These are phyloP conservation scores for Macrocybe sp. DNA, from an alignment of 1,284 basidiomycete species.

Conservation along the genomic window DNA sequence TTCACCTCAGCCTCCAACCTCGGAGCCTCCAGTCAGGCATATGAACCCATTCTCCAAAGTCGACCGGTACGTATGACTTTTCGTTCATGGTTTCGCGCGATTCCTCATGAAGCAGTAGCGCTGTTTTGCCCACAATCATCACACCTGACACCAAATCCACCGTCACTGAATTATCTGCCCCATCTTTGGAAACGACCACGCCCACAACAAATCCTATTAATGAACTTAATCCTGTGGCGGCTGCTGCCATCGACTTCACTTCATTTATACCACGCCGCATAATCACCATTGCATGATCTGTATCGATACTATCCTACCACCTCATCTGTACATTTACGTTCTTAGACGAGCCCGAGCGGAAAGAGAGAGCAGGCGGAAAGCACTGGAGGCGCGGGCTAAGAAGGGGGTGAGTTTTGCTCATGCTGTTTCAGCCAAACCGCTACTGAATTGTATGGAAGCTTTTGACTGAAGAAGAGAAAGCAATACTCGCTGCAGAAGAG, in stretches of 20 bases:
- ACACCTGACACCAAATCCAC: conserved; percentile 12
- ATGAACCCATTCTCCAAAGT: conserved; percentile 57
- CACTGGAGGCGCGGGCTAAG: conserved; percentile 62
- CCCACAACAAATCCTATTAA: neutral
- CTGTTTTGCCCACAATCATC: conserved; percentile 23
- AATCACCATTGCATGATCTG: conserved; percentile 53
- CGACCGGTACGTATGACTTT: conserved; percentile 55
- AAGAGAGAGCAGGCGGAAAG: conserved; percentile 57
- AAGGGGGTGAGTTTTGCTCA: conserved; percentile 50
- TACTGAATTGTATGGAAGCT: conserved; percentile 27
- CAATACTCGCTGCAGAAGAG: conserved; percentile 45
- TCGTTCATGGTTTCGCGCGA: conserved; percentile 41
- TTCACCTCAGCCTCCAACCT: too few species aligned
- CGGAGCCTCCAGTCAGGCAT: neutral
- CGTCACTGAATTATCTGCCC: conserved; percentile 8
- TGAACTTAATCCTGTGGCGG: conserved; percentile 20
- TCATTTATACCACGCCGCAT: conserved; percentile 61
- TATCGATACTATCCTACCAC: conserved; percentile 14
- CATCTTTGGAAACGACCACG: conserved; percentile 11
- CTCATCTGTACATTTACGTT: conserved; percentile 18
- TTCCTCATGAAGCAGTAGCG: conserved; percentile 58
- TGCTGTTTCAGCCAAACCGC: neutral
- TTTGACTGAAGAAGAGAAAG: conserved; percentile 57
- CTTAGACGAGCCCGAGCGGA: conserved; percentile 67
- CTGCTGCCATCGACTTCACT: conserved; percentile 33